Percentiles rank a stretch among this genome's conserved stretches.
phyloP scores from a whole-genome alignment of 192 early-diverging fungal species.

The Jimgerdemannia flammicorona region DNA sequence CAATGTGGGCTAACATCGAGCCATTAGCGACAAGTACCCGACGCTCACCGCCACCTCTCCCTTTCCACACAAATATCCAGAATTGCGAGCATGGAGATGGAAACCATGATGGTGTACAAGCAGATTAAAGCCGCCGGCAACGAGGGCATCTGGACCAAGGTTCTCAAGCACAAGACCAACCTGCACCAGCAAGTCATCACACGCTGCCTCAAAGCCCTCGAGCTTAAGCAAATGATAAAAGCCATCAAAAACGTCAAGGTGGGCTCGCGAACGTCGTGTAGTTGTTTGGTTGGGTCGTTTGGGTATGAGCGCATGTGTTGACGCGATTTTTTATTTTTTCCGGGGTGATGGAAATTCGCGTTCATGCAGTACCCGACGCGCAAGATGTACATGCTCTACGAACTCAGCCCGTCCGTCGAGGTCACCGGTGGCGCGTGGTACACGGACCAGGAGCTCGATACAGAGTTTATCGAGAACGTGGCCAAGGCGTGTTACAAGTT shows the following conservation, averaged over 20 bases:
- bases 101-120: constrained; percentile 79
- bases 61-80: constrained; percentile 11
- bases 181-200: constrained; percentile 72
- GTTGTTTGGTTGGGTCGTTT: constrained; percentile 1
- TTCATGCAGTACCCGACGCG: constrained; percentile 65
- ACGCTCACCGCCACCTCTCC: neutral
- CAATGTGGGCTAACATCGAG: too few species aligned
- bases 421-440: constrained; percentile 93
- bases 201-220: constrained; percentile 73
- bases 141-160: constrained; percentile 82
- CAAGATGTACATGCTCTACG: constrained; percentile 88
- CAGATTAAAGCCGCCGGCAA: constrained; percentile 76
- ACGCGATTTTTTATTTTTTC: neutral
- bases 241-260: constrained; percentile 87
- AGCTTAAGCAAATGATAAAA: constrained; percentile 81
- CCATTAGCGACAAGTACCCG: too few species aligned
- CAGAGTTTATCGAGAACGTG: constrained; percentile 83
- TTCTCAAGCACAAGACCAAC: constrained; percentile 75
- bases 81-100: constrained; percentile 51
- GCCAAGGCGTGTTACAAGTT: constrained; percentile 67
- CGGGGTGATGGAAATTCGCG: neutral
- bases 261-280: neutral
- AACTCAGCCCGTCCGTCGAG: constrained; percentile 78
- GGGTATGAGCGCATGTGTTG: neutral
- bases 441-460: constrained; percentile 88